phyloP scores from a whole-genome alignment of 805 yeast species.

The Candida orba region DNA sequence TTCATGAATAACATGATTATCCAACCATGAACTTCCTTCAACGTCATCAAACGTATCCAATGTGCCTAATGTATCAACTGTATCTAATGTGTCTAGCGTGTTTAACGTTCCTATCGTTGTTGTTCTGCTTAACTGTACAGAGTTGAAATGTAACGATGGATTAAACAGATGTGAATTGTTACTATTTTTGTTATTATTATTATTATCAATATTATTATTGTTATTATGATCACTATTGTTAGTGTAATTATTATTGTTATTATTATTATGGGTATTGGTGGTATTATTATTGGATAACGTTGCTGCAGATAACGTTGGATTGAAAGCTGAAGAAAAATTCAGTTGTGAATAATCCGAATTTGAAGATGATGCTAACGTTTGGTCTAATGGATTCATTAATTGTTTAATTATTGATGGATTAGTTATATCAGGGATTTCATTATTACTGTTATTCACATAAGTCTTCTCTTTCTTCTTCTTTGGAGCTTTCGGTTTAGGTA shows the following conservation, averaged over 20 bases:
- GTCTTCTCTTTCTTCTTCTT: neutral
- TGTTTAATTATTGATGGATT: neutral
- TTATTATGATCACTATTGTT: too few species aligned
- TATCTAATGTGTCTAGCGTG: neutral
- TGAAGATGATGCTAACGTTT: neutral
- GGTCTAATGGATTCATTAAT: neutral
- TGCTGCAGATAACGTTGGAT: too few species aligned
- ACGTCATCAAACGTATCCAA: constrained; percentile 1
- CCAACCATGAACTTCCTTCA: constrained; percentile 1
- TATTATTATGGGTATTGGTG: too few species aligned
- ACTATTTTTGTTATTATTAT: too few species aligned
- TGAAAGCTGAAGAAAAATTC: too few species aligned
- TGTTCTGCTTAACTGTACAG: neutral
- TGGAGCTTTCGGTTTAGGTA: neutral
- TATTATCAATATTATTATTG: too few species aligned
- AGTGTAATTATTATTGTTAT: too few species aligned
- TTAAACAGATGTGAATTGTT: too few species aligned
- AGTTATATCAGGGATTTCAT: neutral
- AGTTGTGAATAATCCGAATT: neutral
- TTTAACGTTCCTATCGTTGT: neutral
- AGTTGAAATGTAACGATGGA: too few species aligned
- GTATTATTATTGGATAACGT: too few species aligned
- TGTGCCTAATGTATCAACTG: neutral
- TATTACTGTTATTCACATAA: neutral
- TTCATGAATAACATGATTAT: neutral